These are phyloP conservation scores for Hyaloscypha hepaticicola DNA, from an alignment of 495 filamentous ascomycete species.

Conservation along the genomic window DNA sequence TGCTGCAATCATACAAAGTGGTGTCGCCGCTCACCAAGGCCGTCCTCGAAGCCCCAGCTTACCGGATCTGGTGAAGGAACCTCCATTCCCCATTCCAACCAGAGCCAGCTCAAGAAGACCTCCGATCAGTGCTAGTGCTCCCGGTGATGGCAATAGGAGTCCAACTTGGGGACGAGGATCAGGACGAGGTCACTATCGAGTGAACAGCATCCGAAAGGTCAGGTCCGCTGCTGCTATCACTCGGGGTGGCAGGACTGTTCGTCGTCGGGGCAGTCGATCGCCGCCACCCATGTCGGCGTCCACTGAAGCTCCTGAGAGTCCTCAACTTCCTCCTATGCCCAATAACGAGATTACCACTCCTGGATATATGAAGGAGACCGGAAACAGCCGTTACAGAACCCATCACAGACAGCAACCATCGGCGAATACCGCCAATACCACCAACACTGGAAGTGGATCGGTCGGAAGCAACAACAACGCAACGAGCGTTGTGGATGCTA, in stretches of 20 bases:
- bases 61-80: slow-evolving; percentile 53
- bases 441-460: slow-evolving; percentile 43
- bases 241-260: slow-evolving; percentile 42
- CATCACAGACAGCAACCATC: slow-evolving; percentile 52
- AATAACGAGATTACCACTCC: slow-evolving; percentile 69
- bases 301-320: slow-evolving; percentile 66
- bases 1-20: slow-evolving; percentile 74
- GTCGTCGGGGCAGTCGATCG: slow-evolving; percentile 58
- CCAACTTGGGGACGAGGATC: slow-evolving; percentile 59
- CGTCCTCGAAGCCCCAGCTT: slow-evolving; percentile 76
- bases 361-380: slow-evolving; percentile 40
- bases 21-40: slow-evolving; percentile 65
- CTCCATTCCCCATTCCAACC: slow-evolving; percentile 88
- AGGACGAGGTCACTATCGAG: slow-evolving; percentile 43
- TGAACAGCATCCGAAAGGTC: slow-evolving; percentile 71
- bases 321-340: slow-evolving; percentile 69
- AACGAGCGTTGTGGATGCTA: slow-evolving; percentile 91
- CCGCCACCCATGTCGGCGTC: slow-evolving; percentile 65
- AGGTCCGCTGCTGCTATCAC: slow-evolving; percentile 76
- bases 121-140: slow-evolving; percentile 61
- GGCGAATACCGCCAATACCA: slow-evolving; percentile 42
- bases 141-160: slow-evolving; percentile 73
- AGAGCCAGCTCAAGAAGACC: slow-evolving; percentile 82
- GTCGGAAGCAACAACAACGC: slow-evolving; percentile 61
- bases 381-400: slow-evolving; percentile 37